phyloP scores from a whole-genome alignment of 2,329 filamentous ascomycete species.

The Penicillium hordei region DNA sequence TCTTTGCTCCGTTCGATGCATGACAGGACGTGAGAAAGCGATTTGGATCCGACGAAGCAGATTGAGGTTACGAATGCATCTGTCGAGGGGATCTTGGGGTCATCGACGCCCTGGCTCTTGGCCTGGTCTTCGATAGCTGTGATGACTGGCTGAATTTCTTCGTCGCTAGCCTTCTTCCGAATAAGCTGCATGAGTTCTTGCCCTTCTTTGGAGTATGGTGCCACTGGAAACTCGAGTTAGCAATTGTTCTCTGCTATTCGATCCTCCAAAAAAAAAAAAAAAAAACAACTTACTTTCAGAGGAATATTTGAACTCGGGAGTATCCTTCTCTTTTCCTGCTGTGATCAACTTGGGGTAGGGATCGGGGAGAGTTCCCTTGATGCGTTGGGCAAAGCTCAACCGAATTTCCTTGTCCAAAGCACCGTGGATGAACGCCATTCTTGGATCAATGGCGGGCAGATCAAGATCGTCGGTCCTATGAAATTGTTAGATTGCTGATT shows the following conservation, averaged over 20 bases:
- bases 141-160: constrained; percentile 80
- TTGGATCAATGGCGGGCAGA: constrained; percentile 74
- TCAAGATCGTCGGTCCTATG: constrained; percentile 73
- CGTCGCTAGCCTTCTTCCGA: constrained; percentile 78
- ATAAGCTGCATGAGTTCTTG: constrained; percentile 76
- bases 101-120: constrained; percentile 63
- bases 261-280: too few relatives aligned
- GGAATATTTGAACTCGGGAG: constrained; percentile 91
- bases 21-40: constrained; percentile 89
- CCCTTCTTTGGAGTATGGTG: constrained; percentile 81
- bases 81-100: constrained; percentile 80
- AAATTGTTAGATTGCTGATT: constrained; percentile 18
- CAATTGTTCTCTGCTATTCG: constrained; percentile 9
- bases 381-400: constrained; percentile 91
- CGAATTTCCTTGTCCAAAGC: constrained; percentile 95
- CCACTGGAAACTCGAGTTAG: constrained; percentile 51
- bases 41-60: constrained; percentile 91
- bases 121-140: constrained; percentile 79
- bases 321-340: constrained; percentile 87
- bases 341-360: constrained; percentile 79
- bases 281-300: constrained; percentile 68
- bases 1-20: constrained; percentile 95
- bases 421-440: constrained; percentile 89
- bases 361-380: constrained; percentile 87
- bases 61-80: constrained; percentile 94